Evolutionary conservation across 805 yeast genomes (phyloP), one percentile per base, ranked within the genome.

Genomic region (Wickerhamomyces bovis): DNA sequence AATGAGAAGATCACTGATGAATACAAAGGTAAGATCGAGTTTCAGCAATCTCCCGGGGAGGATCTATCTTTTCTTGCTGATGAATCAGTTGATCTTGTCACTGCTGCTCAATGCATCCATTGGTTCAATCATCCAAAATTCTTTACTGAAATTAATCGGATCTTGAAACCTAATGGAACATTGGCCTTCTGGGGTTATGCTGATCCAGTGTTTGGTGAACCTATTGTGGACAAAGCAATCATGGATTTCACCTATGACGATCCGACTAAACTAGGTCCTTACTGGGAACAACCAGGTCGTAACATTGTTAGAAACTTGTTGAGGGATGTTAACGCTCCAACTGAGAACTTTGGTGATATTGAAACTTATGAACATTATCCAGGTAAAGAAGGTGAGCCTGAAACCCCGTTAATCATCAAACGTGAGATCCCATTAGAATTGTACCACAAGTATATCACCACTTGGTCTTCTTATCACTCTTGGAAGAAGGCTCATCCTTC

Each of bases 261-360:
- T 38, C 62, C 75, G 0, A 58, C 63, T 3, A 67, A 58, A 39
- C 61, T 84, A 41, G 90, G 90, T 0, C 80, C 81, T 0, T 78
- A 78, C 59, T 90, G 97, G 97, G 85, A 87, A 56, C 85, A 83
- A 54, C 94, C 95, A 0, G 97, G 97, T 0, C 70, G 95, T 42
- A 45, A 58, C 6, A 66, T 75, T 13, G 63, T 90, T 30, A 67
- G 81, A 44, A 51, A 66, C 7, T 57, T 72, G 47, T 71, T 76
- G 51, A 56, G 52, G 15, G 75, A 68, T 11, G 69, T 81, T 6
- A 60, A 68, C 31, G 55, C 75, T 4, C 80, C 83, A 3, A 23
- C 45, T 0, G 68, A 63, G 2, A 48, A 56, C 13, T 85, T 73
- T 60, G 52, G 58, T 1, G 74, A 80, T 48, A 58, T 71, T 11